Evolutionary conservation across 805 yeast genomes (phyloP), one percentile per base, ranked within the genome.

Genomic region (Saturnispora besseyi): DNA sequence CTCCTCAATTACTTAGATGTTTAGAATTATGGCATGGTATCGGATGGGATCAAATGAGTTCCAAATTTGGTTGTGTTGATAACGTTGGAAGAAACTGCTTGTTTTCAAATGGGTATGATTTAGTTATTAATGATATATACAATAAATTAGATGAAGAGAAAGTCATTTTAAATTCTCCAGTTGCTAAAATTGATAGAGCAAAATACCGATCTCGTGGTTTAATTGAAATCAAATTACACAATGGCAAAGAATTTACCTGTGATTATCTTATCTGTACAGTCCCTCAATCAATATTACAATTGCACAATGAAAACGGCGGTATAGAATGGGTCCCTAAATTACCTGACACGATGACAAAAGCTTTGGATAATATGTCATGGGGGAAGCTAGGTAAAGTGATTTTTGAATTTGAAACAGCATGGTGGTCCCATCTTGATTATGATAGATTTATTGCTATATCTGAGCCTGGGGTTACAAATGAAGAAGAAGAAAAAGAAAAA

Each of bases 21-120:
- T 62, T 79, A 45, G 96, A 89, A 63, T 67, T 84, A 28, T 88
- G 95, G 91, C 84, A 81, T 62, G 96, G 95, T 0, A 70, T 83
- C 30, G 73, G 82, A 26, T 80, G 88, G 81, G 76, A 75, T 21
- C 63, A 65, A 21, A 72, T 84, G 60, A 84, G 95, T 57, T 82
- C 84, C 3, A 82, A 82, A 56, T 82, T 77, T 59, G 74, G 88
- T 1, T 64, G 75, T n/a, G 76, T 82, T 63, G 87, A 79, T 51
- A 82, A 81, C 57, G 80, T 78, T 46, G 96, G 96, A 1, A 72
- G 96, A 57, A 82, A 89, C 60, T 81, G 89, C n/a, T 70, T 78
- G 53, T 83, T 83, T 45, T 61, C 73, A 45, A 73, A 76, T 55
- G 87, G 87, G 0, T 84, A 81, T 62, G 77, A 72, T 44, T 58